These are phyloP conservation scores for Phylloporus sp. DNA, from an alignment of 768 basidiomycete species.

Conservation along the genomic window DNA sequence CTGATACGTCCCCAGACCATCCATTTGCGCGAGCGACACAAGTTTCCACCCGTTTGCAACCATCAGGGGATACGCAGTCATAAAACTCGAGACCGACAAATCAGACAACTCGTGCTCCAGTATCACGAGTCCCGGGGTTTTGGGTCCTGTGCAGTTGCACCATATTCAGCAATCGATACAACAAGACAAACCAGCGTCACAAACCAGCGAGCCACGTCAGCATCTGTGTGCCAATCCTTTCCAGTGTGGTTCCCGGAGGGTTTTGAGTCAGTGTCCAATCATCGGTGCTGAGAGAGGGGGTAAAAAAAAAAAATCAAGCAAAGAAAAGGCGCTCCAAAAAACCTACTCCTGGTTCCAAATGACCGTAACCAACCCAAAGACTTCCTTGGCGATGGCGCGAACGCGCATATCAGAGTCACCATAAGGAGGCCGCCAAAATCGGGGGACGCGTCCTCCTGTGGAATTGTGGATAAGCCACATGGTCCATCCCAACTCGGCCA, in stretches of 20 bases:
- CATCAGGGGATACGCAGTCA: conserved; percentile 58
- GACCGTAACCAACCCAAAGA: conserved; percentile 81
- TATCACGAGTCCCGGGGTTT: conserved; percentile 72
- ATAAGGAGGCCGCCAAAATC: conserved; percentile 86
- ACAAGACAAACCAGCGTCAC: conserved; percentile 6
- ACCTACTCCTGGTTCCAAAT: conserved; percentile 88
- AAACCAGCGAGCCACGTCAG: conserved; percentile 52
- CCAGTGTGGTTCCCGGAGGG: conserved; percentile 38
- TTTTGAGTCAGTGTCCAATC: conserved; percentile 65
- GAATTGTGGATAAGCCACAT: conserved; percentile 74
- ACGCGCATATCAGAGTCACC: conserved; percentile 84
- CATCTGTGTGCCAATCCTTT: conserved; percentile 46
- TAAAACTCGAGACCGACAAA: conserved; percentile 60
- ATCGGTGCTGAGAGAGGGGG: conserved; percentile 48
- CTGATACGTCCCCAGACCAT: conserved; percentile 41
- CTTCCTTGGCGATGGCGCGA: conserved; percentile 76
- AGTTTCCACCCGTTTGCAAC: conserved; percentile 67
- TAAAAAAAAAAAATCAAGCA: background rate
- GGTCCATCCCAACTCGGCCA: conserved; percentile 77
- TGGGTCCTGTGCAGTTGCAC: conserved; percentile 43
- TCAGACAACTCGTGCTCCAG: conserved; percentile 79
- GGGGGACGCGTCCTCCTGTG: conserved; percentile 69
- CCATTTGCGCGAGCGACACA: conserved; percentile 46
- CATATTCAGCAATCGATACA: background rate
- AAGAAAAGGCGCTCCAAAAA: background rate